Conservation (phyloP, 2,329 filamentous ascomycete species). For the Trichoderma cornu-damae region DNA sequence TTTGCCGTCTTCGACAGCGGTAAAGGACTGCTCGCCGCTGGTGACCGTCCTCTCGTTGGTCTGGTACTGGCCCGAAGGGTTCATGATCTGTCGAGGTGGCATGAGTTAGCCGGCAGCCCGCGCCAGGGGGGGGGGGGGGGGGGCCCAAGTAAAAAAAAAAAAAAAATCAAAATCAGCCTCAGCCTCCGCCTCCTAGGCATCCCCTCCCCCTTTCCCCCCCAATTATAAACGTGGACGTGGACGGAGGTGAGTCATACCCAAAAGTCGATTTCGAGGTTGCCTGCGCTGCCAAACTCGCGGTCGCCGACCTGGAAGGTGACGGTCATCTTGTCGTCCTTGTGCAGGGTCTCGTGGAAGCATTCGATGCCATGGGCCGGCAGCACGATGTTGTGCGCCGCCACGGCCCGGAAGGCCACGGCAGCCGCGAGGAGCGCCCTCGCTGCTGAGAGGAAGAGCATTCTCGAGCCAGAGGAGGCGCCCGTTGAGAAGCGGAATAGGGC, state of each 20-base stretch:
- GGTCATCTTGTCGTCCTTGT: constrained; percentile 95
- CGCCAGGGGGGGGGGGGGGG: no score
- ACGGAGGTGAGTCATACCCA: constrained; percentile 63
- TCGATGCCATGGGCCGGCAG: constrained; percentile 88
- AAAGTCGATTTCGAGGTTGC: constrained; percentile 95
- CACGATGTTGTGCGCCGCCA: constrained; percentile 90
- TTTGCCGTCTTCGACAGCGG: constrained; percentile 76
- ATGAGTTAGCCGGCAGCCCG: not conserved
- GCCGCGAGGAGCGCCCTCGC: constrained; percentile 42
- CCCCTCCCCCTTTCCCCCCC: not conserved
- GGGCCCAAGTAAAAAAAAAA: no score
- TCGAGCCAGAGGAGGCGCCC: not conserved
- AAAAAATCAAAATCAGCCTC: no score
- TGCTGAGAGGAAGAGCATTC: constrained; percentile 33
- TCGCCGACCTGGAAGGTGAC: constrained; percentile 98
- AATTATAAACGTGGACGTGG: not conserved
- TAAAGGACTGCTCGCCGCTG: constrained; percentile 90
- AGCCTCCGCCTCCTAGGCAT: constrained; percentile 15
- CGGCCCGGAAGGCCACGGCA: constrained; percentile 46
- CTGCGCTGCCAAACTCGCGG: constrained; percentile 87
- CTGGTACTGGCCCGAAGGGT: constrained; percentile 70
- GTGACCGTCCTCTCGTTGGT: constrained; percentile 75
- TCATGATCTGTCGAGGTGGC: constrained; percentile 58
- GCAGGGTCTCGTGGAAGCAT: constrained; percentile 93
- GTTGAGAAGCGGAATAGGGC: not conserved